These are phyloP conservation scores for Verticillium alfalfae DNA, from an alignment of 2,329 filamentous ascomycete genomes.

Conservation along the genomic window DNA sequence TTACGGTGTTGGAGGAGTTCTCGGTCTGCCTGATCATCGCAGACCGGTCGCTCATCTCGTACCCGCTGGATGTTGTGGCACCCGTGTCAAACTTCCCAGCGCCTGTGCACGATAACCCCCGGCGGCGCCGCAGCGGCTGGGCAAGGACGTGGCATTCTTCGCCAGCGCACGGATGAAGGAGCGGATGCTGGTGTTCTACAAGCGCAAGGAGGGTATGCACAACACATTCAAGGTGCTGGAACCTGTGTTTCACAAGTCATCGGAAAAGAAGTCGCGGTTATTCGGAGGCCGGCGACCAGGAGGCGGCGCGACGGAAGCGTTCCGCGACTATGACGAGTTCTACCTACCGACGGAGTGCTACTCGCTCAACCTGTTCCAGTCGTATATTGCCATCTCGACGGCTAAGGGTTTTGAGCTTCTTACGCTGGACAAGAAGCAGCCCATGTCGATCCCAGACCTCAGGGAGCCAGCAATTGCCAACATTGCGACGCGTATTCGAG, in stretches of 20 bases:
- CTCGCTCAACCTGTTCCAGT: slow-evolving; percentile 93
- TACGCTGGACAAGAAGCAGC: slow-evolving; percentile 93
- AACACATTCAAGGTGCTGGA: slow-evolving; percentile 97
- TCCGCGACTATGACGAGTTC: slow-evolving; percentile 98
- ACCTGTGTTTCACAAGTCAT: slow-evolving; percentile 88
- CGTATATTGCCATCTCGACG: slow-evolving; percentile 85
- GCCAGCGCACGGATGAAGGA: slow-evolving; percentile 97
- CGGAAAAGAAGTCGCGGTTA: slow-evolving; percentile 71
- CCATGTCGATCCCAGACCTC: slow-evolving; percentile 88
- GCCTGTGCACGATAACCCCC: slow-evolving; percentile 63
- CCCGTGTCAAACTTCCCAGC: slow-evolving; percentile 57
- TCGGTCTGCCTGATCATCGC: slow-evolving; percentile 87
- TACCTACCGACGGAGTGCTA: slow-evolving; percentile 96
- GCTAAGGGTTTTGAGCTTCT: slow-evolving; percentile 92
- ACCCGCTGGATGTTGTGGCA: slow-evolving; percentile 81
- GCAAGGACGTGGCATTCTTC: slow-evolving; percentile 94
- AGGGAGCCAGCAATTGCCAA: slow-evolving; percentile 72
- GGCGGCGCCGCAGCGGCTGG: slow-evolving; percentile 89
- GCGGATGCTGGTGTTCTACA: slow-evolving; percentile 89
- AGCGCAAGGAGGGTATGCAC: slow-evolving; percentile 86
- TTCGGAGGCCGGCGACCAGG: slow-evolving; percentile 54
- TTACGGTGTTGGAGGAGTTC: slow-evolving; percentile 93
- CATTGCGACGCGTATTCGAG: slow-evolving; percentile 77
- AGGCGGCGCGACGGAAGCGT: slow-evolving; percentile 80
- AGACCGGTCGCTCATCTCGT: slow-evolving; percentile 86